Percentiles rank a stretch among this genome's conserved stretches.
Evolutionary conservation across 495 filamentous ascomycete genomes (phyloP).

Genomic region (Pseudotulostoma volvatum): DNA sequence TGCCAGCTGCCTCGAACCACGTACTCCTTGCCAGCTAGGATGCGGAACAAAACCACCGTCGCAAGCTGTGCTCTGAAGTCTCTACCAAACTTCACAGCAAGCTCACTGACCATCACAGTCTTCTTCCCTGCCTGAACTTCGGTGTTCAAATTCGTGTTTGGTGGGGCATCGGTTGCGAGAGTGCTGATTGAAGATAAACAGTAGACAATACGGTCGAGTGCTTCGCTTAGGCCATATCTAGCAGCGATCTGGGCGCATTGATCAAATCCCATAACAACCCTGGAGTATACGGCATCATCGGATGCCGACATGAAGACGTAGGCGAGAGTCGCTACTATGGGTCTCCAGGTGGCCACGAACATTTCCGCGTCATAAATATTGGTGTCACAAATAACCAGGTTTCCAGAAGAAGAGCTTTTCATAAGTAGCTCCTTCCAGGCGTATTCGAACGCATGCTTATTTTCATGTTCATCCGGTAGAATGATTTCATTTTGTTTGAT

Average conservation of each 20-base stretch:
- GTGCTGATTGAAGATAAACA: slow-evolving; percentile 83
- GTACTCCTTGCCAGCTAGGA: slow-evolving; percentile 68
- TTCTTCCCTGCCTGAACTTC: slow-evolving; percentile 84
- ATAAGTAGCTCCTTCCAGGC: slow-evolving; percentile 88
- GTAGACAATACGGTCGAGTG: slow-evolving; percentile 78
- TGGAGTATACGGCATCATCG: slow-evolving; percentile 89
- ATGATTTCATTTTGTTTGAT: slow-evolving; percentile 93
- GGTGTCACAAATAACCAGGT: slow-evolving; percentile 67
- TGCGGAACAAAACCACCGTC: slow-evolving; percentile 81
- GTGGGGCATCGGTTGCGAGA: slow-evolving; percentile 52
- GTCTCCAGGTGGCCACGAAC: slow-evolving; percentile 92
- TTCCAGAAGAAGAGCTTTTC: slow-evolving; percentile 62
- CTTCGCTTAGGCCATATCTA: slow-evolving; percentile 67
- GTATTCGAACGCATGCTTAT: slow-evolving; percentile 88
- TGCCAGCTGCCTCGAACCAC: slow-evolving; percentile 68
- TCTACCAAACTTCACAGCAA: slow-evolving; percentile 89
- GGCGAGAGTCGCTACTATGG: slow-evolving; percentile 82
- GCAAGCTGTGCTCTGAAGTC: slow-evolving; percentile 89
- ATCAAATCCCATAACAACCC: slow-evolving; percentile 85
- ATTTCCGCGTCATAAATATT: slow-evolving; percentile 95
- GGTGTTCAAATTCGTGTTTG: slow-evolving; percentile 82
- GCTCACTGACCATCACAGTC: slow-evolving; percentile 97
- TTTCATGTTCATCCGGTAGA: slow-evolving; percentile 91
- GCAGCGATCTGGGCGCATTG: slow-evolving; percentile 91
- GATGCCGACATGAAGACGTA: slow-evolving; percentile 99